Base-by-base conservation (phyloP, 2,329 filamentous ascomycete species). In the Aspergillus fructus region DNA sequence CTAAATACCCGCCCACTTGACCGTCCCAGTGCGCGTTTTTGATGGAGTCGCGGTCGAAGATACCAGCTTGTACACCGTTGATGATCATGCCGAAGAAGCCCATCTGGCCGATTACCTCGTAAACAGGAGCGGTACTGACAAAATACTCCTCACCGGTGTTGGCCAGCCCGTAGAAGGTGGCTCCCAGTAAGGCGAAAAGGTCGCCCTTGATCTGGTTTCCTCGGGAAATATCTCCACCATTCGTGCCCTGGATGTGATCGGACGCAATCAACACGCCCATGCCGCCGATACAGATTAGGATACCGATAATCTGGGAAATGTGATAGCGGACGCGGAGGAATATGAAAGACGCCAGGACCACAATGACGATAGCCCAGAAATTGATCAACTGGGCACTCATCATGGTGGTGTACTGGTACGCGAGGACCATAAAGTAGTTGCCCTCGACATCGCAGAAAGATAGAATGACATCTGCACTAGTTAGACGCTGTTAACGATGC, bases 311-410 rank as follows among this genome's bases (percentile, higher is more conserved):
- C 79, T 97, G 94, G 58, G 90, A 86, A 71, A 85, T 79, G 78
- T 92, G 91, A 82, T 99, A 99, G 68, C 94, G 90, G 45, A 99
- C 94, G 64, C 83, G 84, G 57, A 99, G 85, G 66, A 97, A 81
- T 62, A 87, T 64, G 77, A 96, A 93, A 27, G 91, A 96, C 63
- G 97, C 78, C 60, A 89, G 71, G 19, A 97, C 91, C 21, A 99
- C 94, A 61, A 93, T 87, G 50, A 96, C 90, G 65, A 99, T 97
- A 66, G 93, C 90, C 93, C 93, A 97, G 79, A 97, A 97, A 82
- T 97, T 97, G 78, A 99, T 91, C 52, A 99, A 84, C 81, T 97
- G 93, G 15, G 92, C 92, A 19, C 89, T 94, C 49, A 97, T 83
- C 66, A 97, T 89, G 68, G 93, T 97, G 54, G 93, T 96, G 80